phyloP scores from a whole-genome alignment of 192 early-diverging fungal species.

The Backusella tuberculispora region DNA sequence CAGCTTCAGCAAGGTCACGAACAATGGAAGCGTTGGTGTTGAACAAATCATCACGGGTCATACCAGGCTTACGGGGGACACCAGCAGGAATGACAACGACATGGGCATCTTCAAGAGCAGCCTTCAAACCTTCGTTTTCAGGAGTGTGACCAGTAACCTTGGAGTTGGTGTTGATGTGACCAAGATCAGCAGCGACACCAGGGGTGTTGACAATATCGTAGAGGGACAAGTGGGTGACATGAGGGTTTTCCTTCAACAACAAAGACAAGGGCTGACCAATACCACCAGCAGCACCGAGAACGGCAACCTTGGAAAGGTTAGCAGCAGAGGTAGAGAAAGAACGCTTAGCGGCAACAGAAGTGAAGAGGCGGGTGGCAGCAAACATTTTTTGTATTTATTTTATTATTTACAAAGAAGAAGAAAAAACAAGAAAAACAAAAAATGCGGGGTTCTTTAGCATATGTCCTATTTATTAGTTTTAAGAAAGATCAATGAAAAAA shows the following conservation, averaged over 20 bases:
- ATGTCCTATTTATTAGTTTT: constrained; percentile 2
- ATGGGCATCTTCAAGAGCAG: constrained; percentile 20
- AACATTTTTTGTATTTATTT: constrained; percentile 23
- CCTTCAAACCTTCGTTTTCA: constrained; percentile 58
- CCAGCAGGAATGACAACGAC: constrained; percentile 95
- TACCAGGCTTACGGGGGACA: constrained; percentile 98
- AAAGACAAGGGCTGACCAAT: constrained; percentile 98
- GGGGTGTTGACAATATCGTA: constrained; percentile 98
- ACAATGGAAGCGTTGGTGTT: constrained; percentile 97
- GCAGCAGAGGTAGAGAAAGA: constrained; percentile 40
- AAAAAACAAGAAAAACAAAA: constrained; percentile 11
- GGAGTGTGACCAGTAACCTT: constrained; percentile 75
- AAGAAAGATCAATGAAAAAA: too few species aligned
- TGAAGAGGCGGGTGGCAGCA: constrained; percentile 32
- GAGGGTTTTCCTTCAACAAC: constrained; percentile 88
- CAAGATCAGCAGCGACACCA: constrained; percentile 95
- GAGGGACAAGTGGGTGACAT: constrained; percentile 85
- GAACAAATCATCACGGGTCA: constrained; percentile 99
- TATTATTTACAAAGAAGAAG: constrained; percentile 22
- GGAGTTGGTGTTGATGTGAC: constrained; percentile 89
- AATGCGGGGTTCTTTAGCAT: neutral
- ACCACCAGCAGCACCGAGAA: constrained; percentile 86
- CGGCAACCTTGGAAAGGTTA: constrained; percentile 51
- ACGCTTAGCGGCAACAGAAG: constrained; percentile 37
- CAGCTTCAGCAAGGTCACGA: constrained; percentile 76